Percentiles rank a stretch among this genome's conserved stretches.
Conservation (phyloP, 257 asterid genomes). For the Solanum infundibuliforme region DNA sequence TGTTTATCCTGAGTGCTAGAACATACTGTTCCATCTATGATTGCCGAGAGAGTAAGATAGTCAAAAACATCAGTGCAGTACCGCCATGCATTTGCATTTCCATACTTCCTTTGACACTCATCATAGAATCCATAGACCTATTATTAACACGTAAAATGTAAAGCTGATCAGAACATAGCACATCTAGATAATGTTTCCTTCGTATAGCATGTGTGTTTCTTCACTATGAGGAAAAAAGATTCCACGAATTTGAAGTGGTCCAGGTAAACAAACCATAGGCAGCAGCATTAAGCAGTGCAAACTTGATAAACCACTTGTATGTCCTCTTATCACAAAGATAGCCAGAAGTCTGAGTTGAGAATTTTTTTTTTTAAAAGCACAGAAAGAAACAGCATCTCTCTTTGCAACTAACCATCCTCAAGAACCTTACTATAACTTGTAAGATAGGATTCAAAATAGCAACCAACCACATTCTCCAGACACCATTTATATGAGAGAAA, state of each 20-base stretch:
- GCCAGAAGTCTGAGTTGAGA: neutral
- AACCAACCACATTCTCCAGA: neutral
- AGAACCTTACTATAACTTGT: neutral
- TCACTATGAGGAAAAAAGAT: neutral
- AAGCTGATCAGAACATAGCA: constrained; percentile 3
- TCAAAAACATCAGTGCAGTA: constrained; percentile 99
- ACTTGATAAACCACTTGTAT: neutral
- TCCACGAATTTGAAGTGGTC: neutral
- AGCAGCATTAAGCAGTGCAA: neutral
- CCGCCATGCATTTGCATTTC: constrained; percentile 99
- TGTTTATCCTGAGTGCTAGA: neutral
- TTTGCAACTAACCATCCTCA: neutral
- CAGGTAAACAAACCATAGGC: neutral
- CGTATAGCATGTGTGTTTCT: neutral
- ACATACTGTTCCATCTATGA: constrained; percentile 89
- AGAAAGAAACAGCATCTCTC: neutral
- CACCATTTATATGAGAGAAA: neutral
- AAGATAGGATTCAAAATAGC: neutral
- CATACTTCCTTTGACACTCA: constrained; percentile 96
- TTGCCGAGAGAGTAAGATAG: constrained; percentile 89
- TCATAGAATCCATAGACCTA: constrained; percentile 99
- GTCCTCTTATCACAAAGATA: neutral
- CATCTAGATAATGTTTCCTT: neutral
- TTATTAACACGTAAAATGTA: constrained; percentile 2
- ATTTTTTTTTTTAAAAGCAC: neutral